Evolutionary conservation across 768 basidiomycete species (phyloP), one percentile per base, ranked within the genome.

Genomic region (Mrakia hoshinonis): DNA sequence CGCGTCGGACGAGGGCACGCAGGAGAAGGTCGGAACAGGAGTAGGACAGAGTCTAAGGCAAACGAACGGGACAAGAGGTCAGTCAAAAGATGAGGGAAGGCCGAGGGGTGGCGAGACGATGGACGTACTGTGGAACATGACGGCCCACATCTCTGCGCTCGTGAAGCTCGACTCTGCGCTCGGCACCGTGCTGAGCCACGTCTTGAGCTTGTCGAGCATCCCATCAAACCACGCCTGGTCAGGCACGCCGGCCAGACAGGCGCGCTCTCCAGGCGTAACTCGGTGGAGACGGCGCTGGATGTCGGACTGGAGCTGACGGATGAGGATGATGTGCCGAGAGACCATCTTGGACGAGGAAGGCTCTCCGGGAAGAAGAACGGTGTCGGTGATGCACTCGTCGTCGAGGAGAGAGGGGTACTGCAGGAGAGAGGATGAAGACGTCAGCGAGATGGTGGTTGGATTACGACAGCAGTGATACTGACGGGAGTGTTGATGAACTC

Each of bases 111-210:
- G 61, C 29, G 62, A 24, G 36, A 34, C 24, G 55, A 22, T 22
- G 26, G n/a, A 76, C 79, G 75, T 62, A 80, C 79, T 80, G 68
- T 80, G 80, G 72, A 80, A 80, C 49, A 76, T 75, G 67, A 80
- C 79, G 1, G 80, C 79, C 74, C 78, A 80, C 2, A 78, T 78
- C 70, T 80, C 80, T 1, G 78, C 71, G 38, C 61, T 76, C 12
- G 77, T 79, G 5, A 77, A 76, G 24, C 78, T 77, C 1, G 78
- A 78, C 68, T 77, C 77, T 0, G 78, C 78, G 52, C 78, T 78
- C 20, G 80, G 80, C n/a, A 78, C 74, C 10, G 75, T 77, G 20
- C 76, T 75, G 39, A 80, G 67, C 80, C 80, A 80, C 2, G 54
- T 67, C 69, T 80, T 79, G 20, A 80, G 70, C 49, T 77, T 60